Base-by-base conservation (phyloP, 1,284 basidiomycete genomes). In the Marasmius tenuissimus region DNA sequence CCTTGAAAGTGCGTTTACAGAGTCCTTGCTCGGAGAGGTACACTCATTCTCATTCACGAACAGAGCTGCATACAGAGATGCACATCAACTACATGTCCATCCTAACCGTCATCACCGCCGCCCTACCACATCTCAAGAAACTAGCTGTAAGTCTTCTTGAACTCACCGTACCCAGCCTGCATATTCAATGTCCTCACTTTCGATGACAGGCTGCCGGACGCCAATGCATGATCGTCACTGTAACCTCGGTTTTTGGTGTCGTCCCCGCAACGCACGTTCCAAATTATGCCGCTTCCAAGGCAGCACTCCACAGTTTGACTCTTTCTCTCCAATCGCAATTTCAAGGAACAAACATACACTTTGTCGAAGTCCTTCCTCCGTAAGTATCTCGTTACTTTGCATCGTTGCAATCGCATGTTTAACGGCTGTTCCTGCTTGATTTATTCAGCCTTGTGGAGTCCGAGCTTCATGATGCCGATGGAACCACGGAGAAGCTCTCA, bases 341-440 rank as follows among this genome's bases (percentile, higher is more conserved):
- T 14, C 68, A 76, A 55, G 76, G 75, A 14, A 85, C 82, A 8
- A 82, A 83, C 34, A 76, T 89, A 20, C 75, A 81, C 59, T 79
- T 89, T 4, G 73, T 85, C 47, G 87, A 89, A 68, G 80, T 88
- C 22, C 72, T 86, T 8, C 87, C 86, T 20, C 87, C 87, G 81
- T 87, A 65, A 70, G 85, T 77, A 5, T n/a, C 8, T 14, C 2
- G 27, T 27, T 16, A 12, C 16, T 47, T 27, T 37, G 20, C 53
- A 7, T 16, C 16, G 27, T 4, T 35, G 52, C 20, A 50, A n/a
- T 47, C 34, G 40, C 51, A n/a, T 54, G 34, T 55, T 60, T 27
- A 27, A 38, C 57, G 45, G 10, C n/a, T n/a, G n/a, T n/a, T n/a
- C n/a, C n/a, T n/a, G n/a, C n/a, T 37, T 57, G 47, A 45, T 1